Base-by-base conservation (phyloP, 1,139 yeast species). In the Geotrichum cucujoidarum region DNA sequence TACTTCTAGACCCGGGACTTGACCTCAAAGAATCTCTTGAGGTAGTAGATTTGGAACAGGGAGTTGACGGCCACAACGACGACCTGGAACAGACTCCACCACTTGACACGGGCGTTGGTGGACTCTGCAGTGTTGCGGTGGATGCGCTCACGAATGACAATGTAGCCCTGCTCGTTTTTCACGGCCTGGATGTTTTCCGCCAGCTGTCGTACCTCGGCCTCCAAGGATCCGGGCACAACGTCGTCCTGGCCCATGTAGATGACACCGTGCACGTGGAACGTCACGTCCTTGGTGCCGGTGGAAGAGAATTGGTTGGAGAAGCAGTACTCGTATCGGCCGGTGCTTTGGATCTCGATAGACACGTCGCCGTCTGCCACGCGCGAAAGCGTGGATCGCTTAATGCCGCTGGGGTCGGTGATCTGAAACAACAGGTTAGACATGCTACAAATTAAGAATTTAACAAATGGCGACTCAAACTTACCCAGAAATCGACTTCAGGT, bases 101-200 rank as follows among this genome's bases (percentile, higher is more conserved):
- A 92, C 71, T 92, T 92, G 60, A 92, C 97, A 64, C 98, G 81
- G 50, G 95, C 83, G 69, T 92, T 92, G 46, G 98, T 92, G 25
- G 95, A 84, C 71, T 92, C 98, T 6, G 98, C 97, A 16, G 98
- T 92, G 71, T 92, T 92, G 77, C 98, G 85, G 70, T 92, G 98
- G 30, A 95, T 86, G 71, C 97, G 83, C 71, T 92, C 98, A 70
- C 98, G 83, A 54, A 92, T 89, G 43, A 89, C 95, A 62, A 92
- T 83, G 71, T 92, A 92, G 57, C 88, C 80, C 53, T 71, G 73
- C 71, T 92, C 98, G 58, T 90, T 94, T 70, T 84, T 85, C 54
- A 92, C 89, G 61, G 88, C 95, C 58, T 80, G 80, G 41, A 95
- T 83, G 60, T 87, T 74, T 56, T 85, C 87, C 56, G 81, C 72